Conservation (phyloP, 169 alveolate genomes). For the Eimeria acervulina region DNA sequence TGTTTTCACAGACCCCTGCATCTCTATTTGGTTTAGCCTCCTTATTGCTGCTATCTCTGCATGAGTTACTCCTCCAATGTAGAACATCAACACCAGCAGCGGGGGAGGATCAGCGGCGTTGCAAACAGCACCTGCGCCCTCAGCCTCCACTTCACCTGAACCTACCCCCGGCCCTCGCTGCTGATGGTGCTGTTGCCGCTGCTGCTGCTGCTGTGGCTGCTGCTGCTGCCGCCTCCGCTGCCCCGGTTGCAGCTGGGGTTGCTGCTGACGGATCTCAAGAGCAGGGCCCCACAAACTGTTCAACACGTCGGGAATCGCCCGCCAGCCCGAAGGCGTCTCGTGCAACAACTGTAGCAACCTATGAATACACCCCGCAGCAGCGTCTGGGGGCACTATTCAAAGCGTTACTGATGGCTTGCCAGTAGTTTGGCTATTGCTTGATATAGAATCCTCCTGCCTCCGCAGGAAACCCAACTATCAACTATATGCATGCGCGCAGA, state of each 20-base stretch:
- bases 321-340: constrained; percentile 83
- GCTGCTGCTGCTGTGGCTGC: constrained; percentile 1
- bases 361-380: neutral
- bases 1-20: neutral
- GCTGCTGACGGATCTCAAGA: constrained; percentile 85
- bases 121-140: neutral
- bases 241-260: constrained; percentile 15
- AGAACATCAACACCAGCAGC: constrained; percentile 84
- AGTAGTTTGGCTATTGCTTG: no score
- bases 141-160: neutral
- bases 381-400: no score
- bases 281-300: constrained; percentile 85
- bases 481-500: no score
- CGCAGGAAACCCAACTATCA: no score
- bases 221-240: constrained; percentile 18
- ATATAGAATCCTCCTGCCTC: no score
- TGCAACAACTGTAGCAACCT: constrained; percentile 80
- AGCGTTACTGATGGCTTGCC: no score
- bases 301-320: constrained; percentile 75
- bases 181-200: neutral
- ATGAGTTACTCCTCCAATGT: constrained; percentile 88
- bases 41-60: constrained; percentile 89
- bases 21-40: constrained; percentile 82
- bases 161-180: neutral
- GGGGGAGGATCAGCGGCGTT: neutral